Evolutionary conservation across 2,329 filamentous ascomycete genomes (phyloP).

Genomic region (Didymella pomorum): DNA sequence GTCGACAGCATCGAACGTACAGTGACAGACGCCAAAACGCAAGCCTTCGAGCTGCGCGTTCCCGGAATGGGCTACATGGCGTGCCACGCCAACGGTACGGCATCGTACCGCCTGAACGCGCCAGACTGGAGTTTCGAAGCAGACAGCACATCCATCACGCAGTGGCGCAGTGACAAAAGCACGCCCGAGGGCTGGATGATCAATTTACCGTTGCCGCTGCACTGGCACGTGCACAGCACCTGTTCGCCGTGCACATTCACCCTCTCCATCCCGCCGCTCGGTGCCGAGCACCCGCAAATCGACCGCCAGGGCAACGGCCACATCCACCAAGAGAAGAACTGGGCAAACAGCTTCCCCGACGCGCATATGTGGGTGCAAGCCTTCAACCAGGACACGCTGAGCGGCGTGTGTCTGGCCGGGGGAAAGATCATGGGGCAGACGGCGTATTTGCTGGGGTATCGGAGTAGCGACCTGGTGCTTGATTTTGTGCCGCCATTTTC

Average conservation of each 20-base stretch:
- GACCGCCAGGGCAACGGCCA: constrained; percentile 47
- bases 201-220: constrained; percentile 57
- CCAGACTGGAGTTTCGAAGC: constrained; percentile 52
- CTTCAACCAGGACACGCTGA: constrained; percentile 27
- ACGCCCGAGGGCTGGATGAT: constrained; percentile 59
- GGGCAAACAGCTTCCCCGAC: constrained; percentile 57
- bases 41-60: constrained; percentile 53
- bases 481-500: constrained; percentile 58
- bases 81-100: constrained; percentile 47
- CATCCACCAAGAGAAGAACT: constrained; percentile 62
- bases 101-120: constrained; percentile 46
- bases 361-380: constrained; percentile 52
- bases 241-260: constrained; percentile 52
- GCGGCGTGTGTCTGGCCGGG: constrained; percentile 44
- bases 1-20: constrained; percentile 52
- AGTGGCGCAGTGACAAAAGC: constrained; percentile 48
- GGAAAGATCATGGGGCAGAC: constrained; percentile 47
- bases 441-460: constrained; percentile 59
- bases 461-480: constrained; percentile 46
- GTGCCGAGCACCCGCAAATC: constrained; percentile 27
- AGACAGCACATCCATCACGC: constrained; percentile 49
- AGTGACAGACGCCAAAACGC: constrained; percentile 33
- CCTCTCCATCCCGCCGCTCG: constrained; percentile 49
- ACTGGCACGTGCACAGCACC: constrained; percentile 61
- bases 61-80: constrained; percentile 53